Evolutionary conservation across 768 basidiomycete species (phyloP), one percentile per base, ranked within the genome.

Genomic region (Gymnopilus dilepis): DNA sequence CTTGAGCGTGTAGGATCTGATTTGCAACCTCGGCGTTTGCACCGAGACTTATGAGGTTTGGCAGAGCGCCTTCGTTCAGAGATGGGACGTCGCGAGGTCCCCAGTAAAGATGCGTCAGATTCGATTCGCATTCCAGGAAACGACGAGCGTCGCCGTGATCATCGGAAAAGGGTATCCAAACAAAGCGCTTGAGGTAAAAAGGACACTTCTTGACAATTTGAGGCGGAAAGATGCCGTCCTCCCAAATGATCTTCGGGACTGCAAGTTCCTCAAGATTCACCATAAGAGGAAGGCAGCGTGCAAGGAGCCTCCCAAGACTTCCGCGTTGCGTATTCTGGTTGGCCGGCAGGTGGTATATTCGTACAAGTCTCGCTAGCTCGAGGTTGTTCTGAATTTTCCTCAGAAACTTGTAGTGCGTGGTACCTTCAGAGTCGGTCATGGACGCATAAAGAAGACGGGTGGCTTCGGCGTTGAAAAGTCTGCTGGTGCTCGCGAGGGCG

Each of bases 241-340:
- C 9, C 11, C 50, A 30, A 22, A 52, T 13, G 3, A 52, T n/a
- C 19, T 19, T 30, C 30, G 19, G 31, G 17, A 52, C 30, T 4
- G 17, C 17, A n/a, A 52, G n/a, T 47, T 47, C 56, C 15, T 57
- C 37, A 42, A 57, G 17, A 30, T 57, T 57, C 24, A 57, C 30
- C 56, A 57, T 47, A 11, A 45, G 33, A 3, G 31, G 56, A 28
- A 47, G 17, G 26, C 42, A 57, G 19, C 30, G 30, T 2, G 15
- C 17, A 12, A 57, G 19, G 4, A 57, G 30, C 11, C 38, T 12
- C n/a, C 43, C 17, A 7, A 47, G 4, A n/a, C 30, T 52, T 21
- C 33, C 9, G n/a, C n/a, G 31, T 17, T 34, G 30, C 19, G 50
- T 33, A 5, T n/a, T 31, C 30, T 31, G 50, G 21, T 15, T 21